Base-by-base conservation (phyloP, 2,329 filamentous ascomycete species). In the Pseudogymnoascus sp. region DNA sequence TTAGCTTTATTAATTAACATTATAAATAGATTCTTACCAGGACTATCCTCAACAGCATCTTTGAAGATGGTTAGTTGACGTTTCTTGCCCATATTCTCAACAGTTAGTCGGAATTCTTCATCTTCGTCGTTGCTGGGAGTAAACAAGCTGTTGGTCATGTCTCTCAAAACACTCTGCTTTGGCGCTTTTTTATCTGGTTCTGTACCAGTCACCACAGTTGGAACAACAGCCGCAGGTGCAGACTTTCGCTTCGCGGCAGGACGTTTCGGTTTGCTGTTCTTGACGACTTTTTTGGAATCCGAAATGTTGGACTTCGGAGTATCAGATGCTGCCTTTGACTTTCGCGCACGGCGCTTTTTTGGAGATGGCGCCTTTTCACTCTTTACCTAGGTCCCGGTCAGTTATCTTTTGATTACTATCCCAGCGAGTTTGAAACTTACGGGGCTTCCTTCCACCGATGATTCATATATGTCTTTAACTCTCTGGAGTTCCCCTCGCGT, bases 391-490 rank as follows among this genome's bases (percentile, higher is more conserved):
- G 12, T 3, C 36, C 33, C 22, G 12, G 22, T 58, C 14, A 39
- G 35, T 36, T 25, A 9, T 30, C 20, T 30, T 36, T 9, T 22
- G 57, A 20, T 18, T n/a, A 61, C 5, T 14, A 60, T 37, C n/a
- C 18, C 28, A 53, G 18, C 9, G 9, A 35, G 25, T 12, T 4
- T 36, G 5, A 22, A 28, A 69, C 78, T 68, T 71, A 85, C 83
- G 38, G 77, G 77, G 58, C 75, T 80, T 14, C 74, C 78, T 58
- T 80, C 77, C 64, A 75, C 67, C 0, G 83, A 86, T 14, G 82
- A 81, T 39, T 76, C 83, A 66, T 86, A 87, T 36, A 87, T 82
- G 63, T 83, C 79, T 61, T 83, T 79, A 28, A 76, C 71, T 59
- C 79, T 77, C 67, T 80, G 76, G 9, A 83, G 71, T 47, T 79